Conservation (phyloP, 169 alveolate species). For the Cryptosporidium felis region DNA sequence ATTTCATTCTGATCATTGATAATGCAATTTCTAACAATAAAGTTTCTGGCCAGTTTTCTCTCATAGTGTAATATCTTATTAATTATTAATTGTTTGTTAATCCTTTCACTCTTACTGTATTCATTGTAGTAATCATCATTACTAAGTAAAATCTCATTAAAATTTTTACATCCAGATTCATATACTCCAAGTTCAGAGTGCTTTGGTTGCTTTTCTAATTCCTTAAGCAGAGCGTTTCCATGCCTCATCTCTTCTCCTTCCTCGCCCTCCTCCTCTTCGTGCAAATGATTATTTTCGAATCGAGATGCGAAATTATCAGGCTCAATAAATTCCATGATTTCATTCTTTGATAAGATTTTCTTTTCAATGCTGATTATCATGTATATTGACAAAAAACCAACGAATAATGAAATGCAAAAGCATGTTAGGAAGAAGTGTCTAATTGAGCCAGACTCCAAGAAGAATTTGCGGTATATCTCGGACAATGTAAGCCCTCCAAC, state of each 20-base stretch:
- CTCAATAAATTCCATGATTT: no score
- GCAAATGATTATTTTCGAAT: no score
- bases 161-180: neutral
- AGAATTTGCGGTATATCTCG: constrained; percentile 21
- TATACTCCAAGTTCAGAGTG: no score
- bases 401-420: constrained; percentile 9
- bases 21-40: neutral
- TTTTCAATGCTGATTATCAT: constrained; percentile 34
- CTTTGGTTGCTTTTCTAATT: no score
- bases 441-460: constrained; percentile 33
- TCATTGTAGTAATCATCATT: neutral
- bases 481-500: constrained; percentile 45
- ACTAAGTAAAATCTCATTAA: neutral
- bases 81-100: neutral
- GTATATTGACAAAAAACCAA: constrained; percentile 26
- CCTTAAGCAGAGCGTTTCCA: no score
- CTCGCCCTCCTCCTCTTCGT: no score
- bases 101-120: neutral
- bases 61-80: neutral
- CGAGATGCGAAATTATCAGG: no score
- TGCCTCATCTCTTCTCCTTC: no score
- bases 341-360: neutral
- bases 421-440: constrained; percentile 10
- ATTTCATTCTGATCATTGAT: neutral
- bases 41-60: neutral